These are phyloP conservation scores for Populus ilicifolia DNA, from an alignment of 345 rosid genomes.

Conservation along the genomic window DNA sequence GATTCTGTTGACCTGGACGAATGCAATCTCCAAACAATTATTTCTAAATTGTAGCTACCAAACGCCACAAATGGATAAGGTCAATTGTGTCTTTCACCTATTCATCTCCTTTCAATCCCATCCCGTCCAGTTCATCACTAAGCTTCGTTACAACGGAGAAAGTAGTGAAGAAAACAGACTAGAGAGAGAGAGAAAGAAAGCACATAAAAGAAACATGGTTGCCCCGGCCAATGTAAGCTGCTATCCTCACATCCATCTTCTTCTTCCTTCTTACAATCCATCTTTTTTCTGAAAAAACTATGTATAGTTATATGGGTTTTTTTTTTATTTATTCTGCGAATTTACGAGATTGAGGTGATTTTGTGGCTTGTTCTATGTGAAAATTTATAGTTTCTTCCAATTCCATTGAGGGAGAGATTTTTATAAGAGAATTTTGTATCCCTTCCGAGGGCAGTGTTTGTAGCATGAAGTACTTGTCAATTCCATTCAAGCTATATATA, in stretches of 20 bases:
- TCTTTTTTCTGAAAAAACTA: neutral
- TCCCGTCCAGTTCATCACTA: too few relatives aligned
- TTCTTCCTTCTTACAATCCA: neutral
- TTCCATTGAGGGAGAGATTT: neutral
- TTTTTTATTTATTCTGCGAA: too few relatives aligned
- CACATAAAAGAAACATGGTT: constrained; percentile 2
- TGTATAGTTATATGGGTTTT: too few relatives aligned
- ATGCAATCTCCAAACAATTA: too few relatives aligned
- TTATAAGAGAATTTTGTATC: neutral
- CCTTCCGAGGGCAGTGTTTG: neutral
- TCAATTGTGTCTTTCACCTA: neutral
- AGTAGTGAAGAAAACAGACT: neutral
- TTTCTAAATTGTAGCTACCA: too few relatives aligned
- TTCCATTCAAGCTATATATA: too few relatives aligned
- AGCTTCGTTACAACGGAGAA: too few relatives aligned
- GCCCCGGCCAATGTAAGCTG: constrained; percentile 5
- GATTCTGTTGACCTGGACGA: neutral
- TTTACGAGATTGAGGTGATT: neutral
- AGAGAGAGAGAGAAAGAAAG: neutral
- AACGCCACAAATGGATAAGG: neutral
- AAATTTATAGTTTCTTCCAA: neutral
- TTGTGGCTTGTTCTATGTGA: neutral
- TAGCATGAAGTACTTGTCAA: too few relatives aligned
- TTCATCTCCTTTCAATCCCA: too few relatives aligned
- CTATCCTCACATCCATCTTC: neutral